Conservation (phyloP, 257 asterid species). For the Paraleonurus japonicus region DNA sequence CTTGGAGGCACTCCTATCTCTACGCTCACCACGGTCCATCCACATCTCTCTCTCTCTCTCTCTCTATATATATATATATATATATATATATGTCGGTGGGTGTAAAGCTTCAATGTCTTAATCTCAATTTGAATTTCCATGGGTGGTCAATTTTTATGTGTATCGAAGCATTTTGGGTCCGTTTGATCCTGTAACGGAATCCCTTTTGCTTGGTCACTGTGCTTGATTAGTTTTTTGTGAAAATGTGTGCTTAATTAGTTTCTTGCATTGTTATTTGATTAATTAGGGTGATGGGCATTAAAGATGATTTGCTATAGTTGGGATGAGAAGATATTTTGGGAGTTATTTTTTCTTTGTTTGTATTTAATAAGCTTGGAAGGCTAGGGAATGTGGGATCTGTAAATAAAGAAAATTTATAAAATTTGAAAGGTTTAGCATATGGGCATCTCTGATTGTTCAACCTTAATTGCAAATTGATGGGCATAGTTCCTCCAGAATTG, state of each 20-base stretch:
- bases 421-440: neutral
- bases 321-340: neutral
- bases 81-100: too few species aligned
- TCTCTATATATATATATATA: neutral
- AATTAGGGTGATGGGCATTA: neutral
- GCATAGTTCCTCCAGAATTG: too few species aligned
- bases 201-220: neutral
- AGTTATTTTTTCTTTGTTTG: neutral
- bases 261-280: neutral
- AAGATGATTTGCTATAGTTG: neutral
- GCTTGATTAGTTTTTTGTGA: too few species aligned
- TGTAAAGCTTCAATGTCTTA: neutral
- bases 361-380: neutral
- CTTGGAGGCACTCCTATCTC: conserved; percentile 77
- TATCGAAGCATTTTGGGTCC: neutral
- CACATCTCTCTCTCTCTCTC: neutral
- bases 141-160: neutral
- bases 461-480: neutral
- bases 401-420: neutral
- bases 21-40: conserved; percentile 79
- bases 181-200: neutral
- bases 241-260: neutral
- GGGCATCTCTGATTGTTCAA: neutral
- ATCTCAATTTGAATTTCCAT: neutral
- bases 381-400: neutral